phyloP scores from a whole-genome alignment of 2,329 filamentous ascomycete genomes.

The Aspergillus ustus region DNA sequence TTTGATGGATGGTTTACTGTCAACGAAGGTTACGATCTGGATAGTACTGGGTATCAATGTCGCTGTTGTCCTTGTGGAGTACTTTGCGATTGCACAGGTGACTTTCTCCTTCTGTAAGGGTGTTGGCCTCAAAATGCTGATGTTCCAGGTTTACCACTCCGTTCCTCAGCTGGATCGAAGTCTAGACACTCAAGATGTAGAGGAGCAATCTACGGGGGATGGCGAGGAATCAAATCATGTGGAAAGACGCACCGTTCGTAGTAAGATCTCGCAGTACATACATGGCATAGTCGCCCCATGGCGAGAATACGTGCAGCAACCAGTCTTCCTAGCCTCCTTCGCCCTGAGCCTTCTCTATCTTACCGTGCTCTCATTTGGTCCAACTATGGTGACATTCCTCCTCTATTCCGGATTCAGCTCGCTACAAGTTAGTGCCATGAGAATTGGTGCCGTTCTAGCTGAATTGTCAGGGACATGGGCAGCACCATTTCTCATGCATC shows the following conservation, averaged over 20 bases:
- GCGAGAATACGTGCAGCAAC: slow-evolving; percentile 33
- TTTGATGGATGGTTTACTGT: slow-evolving; percentile 47
- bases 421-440: slow-evolving; percentile 52
- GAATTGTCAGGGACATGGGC: slow-evolving; percentile 60
- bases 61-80: slow-evolving; percentile 45
- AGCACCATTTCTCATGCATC: slow-evolving; percentile 55
- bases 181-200: neutral
- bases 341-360: slow-evolving; percentile 58
- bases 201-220: neutral
- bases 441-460: slow-evolving; percentile 54
- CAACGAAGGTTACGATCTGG: slow-evolving; percentile 51
- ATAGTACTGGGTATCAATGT: slow-evolving; percentile 53
- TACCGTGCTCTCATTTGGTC: slow-evolving; percentile 60
- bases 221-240: neutral
- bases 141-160: slow-evolving; percentile 26
- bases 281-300: slow-evolving; percentile 25
- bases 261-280: slow-evolving; percentile 23
- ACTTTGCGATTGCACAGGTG: slow-evolving; percentile 45
- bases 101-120: neutral
- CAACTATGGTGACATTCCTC: slow-evolving; percentile 61
- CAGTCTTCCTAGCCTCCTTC: slow-evolving; percentile 52
- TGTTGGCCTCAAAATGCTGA: neutral
- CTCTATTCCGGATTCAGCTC: slow-evolving; percentile 56
- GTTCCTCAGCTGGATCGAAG: slow-evolving; percentile 26
- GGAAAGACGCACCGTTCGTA: neutral